Evolutionary conservation across 2,329 filamentous ascomycete genomes (phyloP).

Genomic region (Thielaviopsis populi): DNA sequence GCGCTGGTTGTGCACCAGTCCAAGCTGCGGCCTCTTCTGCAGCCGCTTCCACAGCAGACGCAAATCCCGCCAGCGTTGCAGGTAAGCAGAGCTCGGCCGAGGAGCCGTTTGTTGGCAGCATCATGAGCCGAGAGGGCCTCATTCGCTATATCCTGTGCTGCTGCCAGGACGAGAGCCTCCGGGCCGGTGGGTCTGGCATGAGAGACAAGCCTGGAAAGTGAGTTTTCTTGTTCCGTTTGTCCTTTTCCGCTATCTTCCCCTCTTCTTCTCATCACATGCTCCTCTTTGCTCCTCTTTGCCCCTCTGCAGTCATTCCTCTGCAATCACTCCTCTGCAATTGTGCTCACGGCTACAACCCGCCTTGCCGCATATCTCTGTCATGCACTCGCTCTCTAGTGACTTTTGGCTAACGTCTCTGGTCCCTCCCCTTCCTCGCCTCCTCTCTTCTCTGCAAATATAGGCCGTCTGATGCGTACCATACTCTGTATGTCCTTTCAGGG

Average conservation of each 20-base stretch:
- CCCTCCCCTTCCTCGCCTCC: slow-evolving; percentile 5
- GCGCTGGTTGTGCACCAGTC: slow-evolving; percentile 1
- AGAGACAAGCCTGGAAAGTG: slow-evolving; percentile 88
- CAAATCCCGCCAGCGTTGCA: background rate
- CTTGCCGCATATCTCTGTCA: background rate
- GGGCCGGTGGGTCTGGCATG: slow-evolving; percentile 49
- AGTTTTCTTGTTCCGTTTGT: slow-evolving; percentile 25
- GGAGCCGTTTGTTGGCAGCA: slow-evolving; percentile 28
- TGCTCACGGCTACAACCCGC: background rate
- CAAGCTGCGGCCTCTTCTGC: slow-evolving; percentile 10
- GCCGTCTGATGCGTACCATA: slow-evolving; percentile 76
- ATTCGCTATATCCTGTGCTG: slow-evolving; percentile 81
- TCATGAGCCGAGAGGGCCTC: slow-evolving; percentile 73
- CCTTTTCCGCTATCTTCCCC: slow-evolving; percentile 7
- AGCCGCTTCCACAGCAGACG: background rate
- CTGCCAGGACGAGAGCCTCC: slow-evolving; percentile 56
- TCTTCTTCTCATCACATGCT: background rate
- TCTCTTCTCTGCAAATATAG: slow-evolving; percentile 27
- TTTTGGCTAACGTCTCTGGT: background rate
- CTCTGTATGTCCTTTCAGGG: slow-evolving; percentile 78
- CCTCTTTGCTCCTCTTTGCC: slow-evolving; percentile 7
- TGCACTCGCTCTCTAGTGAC: slow-evolving; percentile 7
- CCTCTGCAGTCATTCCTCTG: slow-evolving; percentile 4
- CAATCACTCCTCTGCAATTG: background rate
- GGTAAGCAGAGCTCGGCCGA: background rate